Percentiles rank a stretch among this genome's conserved stretches.
Evolutionary conservation across 2,329 filamentous ascomycete species (phyloP).

Genomic region (Colletotrichum horii): DNA sequence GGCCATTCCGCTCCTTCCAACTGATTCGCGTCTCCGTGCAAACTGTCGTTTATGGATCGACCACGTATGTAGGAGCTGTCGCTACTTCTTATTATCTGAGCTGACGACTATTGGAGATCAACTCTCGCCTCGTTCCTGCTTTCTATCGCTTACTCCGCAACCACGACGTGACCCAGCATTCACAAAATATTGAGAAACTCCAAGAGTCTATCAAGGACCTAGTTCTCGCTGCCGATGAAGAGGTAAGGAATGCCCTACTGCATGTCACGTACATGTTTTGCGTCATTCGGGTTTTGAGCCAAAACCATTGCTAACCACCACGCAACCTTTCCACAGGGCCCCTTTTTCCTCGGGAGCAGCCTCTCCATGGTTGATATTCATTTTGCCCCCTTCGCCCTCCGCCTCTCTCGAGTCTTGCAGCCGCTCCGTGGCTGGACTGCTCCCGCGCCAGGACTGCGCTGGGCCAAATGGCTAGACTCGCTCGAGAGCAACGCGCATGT

Average conservation of each 20-base stretch:
- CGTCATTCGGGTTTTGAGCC: background rate
- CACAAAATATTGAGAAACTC: conserved; percentile 64
- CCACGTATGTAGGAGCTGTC: conserved; percentile 55
- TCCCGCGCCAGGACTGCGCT: conserved; percentile 64
- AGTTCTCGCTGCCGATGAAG: conserved; percentile 52
- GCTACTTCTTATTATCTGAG: background rate
- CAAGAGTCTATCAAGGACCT: conserved; percentile 65
- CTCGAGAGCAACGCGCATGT: conserved; percentile 70
- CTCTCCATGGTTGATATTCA: conserved; percentile 74
- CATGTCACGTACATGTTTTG: background rate
- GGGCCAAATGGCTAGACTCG: conserved; percentile 73
- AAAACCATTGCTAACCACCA: background rate
- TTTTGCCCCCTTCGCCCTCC: conserved; percentile 76
- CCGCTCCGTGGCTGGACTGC: conserved; percentile 71
- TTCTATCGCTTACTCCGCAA: conserved; percentile 79
- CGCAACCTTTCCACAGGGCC: conserved; percentile 48
- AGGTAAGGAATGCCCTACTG: conserved; percentile 29
- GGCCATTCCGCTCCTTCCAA: conserved; percentile 67
- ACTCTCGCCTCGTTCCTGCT: conserved; percentile 74
- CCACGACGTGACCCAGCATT: conserved; percentile 63
- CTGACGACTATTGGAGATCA: conserved; percentile 57
- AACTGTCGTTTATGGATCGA: conserved; percentile 81
- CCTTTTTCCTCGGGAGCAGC: conserved; percentile 67
- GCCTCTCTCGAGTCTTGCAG: conserved; percentile 69
- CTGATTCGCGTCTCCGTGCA: conserved; percentile 69